Evolutionary conservation across 805 yeast genomes (phyloP), one percentile per base, ranked within the genome.

Genomic region (Candida orba): DNA sequence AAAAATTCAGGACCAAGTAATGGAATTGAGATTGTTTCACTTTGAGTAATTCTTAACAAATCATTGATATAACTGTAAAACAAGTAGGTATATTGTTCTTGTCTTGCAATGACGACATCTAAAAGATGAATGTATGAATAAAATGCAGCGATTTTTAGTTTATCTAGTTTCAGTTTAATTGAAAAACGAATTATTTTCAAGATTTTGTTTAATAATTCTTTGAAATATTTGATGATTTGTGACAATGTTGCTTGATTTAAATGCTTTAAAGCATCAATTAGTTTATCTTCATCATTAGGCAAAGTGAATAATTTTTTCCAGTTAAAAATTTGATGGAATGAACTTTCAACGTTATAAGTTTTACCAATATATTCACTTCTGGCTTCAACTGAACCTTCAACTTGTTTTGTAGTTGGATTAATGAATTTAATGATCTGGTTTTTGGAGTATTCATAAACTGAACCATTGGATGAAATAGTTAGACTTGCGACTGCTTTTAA

Each of bases 321-420:
- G 46, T 72, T 70, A 50, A 80, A 58, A 38, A 86, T 63, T 29
- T 71, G 69, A 35, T 74, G 76, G 45, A 82, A 67, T 4, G 80
- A 63, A 6, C 64, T 41, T 46, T 81, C 87, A 17, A 78, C 63
- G 53, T 84, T 84, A 63, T 67, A 83, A 14, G 66, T 59, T 51
- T 74, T 81, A 23, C 96, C 95, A 43, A 80, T 77, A 58, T 84
- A 86, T 41, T 75, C 79, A 0, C 84, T 67, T 15, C 74, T 68
- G 17, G 84, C 52, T 50, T 82, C 84, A 25, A 69, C 54, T 23
- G 71, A 65, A 33, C 64, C 68, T n/a, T 75, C 71, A 35, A 69
- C 58, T 17, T 71, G 68, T 20, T 64, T 48, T 18, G 65, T 64
- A 45, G 59, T 62, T 35, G 59, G 64, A 47, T 60, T 63, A 32